Base-by-base conservation (phyloP, 164 flowering plant genomes). In the Magnolia changhungtana region DNA sequence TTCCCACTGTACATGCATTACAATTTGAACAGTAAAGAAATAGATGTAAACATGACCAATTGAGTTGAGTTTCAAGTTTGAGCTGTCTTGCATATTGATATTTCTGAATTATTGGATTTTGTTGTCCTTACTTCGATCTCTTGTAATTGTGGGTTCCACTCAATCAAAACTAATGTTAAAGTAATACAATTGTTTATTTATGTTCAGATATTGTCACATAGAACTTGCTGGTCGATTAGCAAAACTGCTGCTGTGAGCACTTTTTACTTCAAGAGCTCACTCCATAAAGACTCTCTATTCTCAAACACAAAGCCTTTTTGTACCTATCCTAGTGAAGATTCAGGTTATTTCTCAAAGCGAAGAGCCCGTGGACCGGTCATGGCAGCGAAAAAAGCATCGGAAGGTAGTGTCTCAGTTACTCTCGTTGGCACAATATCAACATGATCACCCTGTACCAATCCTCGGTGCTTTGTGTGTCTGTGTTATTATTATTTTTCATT, bases 361-460 rank as follows among this genome's bases (percentile, higher is more conserved):
- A 87, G 96, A 81, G 88, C 92, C 68, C 86, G 94, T 78, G 95
- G 93, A 73, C 95, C 92, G 50, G 89, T 96, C 10, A 89, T 92
- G 95, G 97, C 96, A 1, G 95, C 92, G 19, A 93, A 91, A 81
- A 92, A 90, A 79, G 88, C 88, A 61, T 73, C 90, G 23, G 85
- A 87, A 86, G 99, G 98, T 92, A 73, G 69, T 21, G 51, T 37
- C 51, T 69, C 7, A 7, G 70, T 51, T 63, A 69, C 27, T 27
- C 61, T 8, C 20, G 14, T 55, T 13, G 9, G 7, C 58, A 7
- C 9, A 50, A 16, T 24, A 45, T 63, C 5, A 23, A 37, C 6
- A 3, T 37, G 45, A 37, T 45, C 65, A 76, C 49, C 20, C 51
- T 20, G 14, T 37, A 3, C 45, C 45, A 37, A 5, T 37, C 45